Base-by-base conservation (phyloP, 129 eudicot genomes). In the Lactuca saligna region DNA sequence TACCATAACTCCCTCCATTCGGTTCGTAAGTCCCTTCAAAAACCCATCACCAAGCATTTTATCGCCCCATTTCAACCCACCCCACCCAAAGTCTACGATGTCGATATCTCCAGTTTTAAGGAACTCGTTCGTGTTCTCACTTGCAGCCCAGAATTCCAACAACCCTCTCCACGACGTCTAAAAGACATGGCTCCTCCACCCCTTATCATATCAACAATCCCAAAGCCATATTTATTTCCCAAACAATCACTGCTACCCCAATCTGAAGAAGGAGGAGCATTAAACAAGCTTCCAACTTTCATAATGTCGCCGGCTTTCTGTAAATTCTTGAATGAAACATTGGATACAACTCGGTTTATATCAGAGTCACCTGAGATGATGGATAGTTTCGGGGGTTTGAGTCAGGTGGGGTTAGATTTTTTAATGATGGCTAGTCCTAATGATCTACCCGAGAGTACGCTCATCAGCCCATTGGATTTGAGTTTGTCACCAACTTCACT, bases 101-200 rank as follows among this genome's bases (percentile, higher is more conserved):
- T 89, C 16, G 75, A 82, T 7, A 65, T 86, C 0, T 35, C 8
- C 14, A 55, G 86, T 39, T 89, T 89, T 82, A 82, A 78, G 57
- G 75, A 82, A 37, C 86, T 84, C 8, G 96, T 86, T 54, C 93
- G 81, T 54, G 61, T 42, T 74, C 88, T 89, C 25, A 89, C 96
- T 4, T 69, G 85, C 29, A 73, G 69, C 17, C 79, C 74, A 1
- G 78, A 75, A 44, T 75, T 59, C 51, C 87, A 83, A 62, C 32
- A 5, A 79, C 74, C 58, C 7, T 54, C 76, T 10, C 31, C 71
- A 17, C 65, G 65, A 38, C 81, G 61, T 29, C 80, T 63, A 44
- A 44, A 79, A 34, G 80, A 70, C 42, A 57, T 80, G 3, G 88
- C 83, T 3, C 85, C 88, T 2, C 88, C 85, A 0, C 69, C 85